Percentiles rank a stretch among this genome's conserved stretches.
phyloP scores from a whole-genome alignment of 1,139 yeast species.

The Tardiomyces blankii region DNA sequence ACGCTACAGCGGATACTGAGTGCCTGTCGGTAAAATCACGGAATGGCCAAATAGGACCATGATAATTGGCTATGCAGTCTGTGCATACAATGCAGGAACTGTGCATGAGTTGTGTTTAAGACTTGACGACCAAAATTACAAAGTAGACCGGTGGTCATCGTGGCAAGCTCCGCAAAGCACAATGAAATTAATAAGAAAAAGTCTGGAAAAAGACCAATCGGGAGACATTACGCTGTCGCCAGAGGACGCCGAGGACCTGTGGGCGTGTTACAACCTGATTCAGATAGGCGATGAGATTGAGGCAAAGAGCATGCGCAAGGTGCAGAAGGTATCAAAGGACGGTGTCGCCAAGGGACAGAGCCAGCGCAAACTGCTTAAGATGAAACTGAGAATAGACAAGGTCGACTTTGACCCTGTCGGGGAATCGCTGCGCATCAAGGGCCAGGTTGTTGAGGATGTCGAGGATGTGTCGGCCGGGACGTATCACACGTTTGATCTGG shows the following conservation, averaged over 20 bases:
- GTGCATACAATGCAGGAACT: neutral
- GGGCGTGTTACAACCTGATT: slow-evolving; percentile 76
- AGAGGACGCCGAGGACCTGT: slow-evolving; percentile 85
- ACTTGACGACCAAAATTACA: neutral
- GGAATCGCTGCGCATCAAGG: slow-evolving; percentile 68
- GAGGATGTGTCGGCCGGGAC: slow-evolving; percentile 79
- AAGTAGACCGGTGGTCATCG: no score
- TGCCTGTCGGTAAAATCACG: no score
- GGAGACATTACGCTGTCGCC: slow-evolving; percentile 62
- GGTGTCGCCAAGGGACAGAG: slow-evolving; percentile 29
- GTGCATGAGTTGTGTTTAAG: neutral
- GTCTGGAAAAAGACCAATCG: slow-evolving; percentile 48
- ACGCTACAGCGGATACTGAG: no score
- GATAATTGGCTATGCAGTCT: neutral
- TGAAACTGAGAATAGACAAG: slow-evolving; percentile 51
- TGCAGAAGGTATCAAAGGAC: slow-evolving; percentile 36
- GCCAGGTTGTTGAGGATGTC: slow-evolving; percentile 61
- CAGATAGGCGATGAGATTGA: slow-evolving; percentile 66
- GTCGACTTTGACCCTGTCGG: slow-evolving; percentile 74
- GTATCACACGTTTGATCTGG: slow-evolving; percentile 79
- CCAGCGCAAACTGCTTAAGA: slow-evolving; percentile 46
- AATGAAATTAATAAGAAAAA: slow-evolving; percentile 45
- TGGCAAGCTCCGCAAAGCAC: no score
- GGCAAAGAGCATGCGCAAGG: slow-evolving; percentile 56
- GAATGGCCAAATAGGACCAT: no score